Percentiles rank a stretch among this genome's conserved stretches.
phyloP scores from a whole-genome alignment of 768 basidiomycete genomes.

The Termitomyces sp. region DNA sequence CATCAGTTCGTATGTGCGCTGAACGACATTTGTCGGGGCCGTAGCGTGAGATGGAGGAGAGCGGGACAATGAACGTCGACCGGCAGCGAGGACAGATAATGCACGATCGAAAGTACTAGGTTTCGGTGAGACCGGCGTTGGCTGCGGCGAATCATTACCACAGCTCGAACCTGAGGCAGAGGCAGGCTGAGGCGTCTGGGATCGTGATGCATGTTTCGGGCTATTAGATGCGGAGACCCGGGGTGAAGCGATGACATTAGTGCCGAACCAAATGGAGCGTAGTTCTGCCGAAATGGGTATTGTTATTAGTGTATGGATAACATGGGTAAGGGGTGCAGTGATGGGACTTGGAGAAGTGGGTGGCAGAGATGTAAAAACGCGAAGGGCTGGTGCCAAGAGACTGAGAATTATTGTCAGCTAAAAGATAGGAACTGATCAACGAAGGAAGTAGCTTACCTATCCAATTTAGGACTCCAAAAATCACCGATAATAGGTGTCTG shows the following conservation, averaged over 20 bases:
- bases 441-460: slow-evolving; percentile 42
- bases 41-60: slow-evolving; percentile 36
- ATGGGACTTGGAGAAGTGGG: slow-evolving; percentile 59
- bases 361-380: slow-evolving; percentile 63
- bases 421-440: neutral
- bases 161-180: slow-evolving; percentile 26
- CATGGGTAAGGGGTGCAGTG: slow-evolving; percentile 68
- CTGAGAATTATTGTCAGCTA: slow-evolving; percentile 26
- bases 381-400: slow-evolving; percentile 65
- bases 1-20: slow-evolving; percentile 63
- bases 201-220: slow-evolving; percentile 30
- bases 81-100: slow-evolving; percentile 45
- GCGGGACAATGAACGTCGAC: slow-evolving; percentile 45
- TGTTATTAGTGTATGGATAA: slow-evolving; percentile 75
- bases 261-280: slow-evolving; percentile 58
- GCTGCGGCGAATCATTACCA: slow-evolving; percentile 31
- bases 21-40: slow-evolving; percentile 42
- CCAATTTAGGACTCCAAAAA: slow-evolving; percentile 67
- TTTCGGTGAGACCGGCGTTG: slow-evolving; percentile 23
- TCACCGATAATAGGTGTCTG: slow-evolving; percentile 58
- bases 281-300: slow-evolving; percentile 63
- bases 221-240: slow-evolving; percentile 27
- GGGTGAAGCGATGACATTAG: slow-evolving; percentile 23
- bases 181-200: slow-evolving; percentile 22
- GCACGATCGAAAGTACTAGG: slow-evolving; percentile 53